phyloP scores from a whole-genome alignment of 169 alveolate genomes.

The Cryptosporidium baileyi region DNA sequence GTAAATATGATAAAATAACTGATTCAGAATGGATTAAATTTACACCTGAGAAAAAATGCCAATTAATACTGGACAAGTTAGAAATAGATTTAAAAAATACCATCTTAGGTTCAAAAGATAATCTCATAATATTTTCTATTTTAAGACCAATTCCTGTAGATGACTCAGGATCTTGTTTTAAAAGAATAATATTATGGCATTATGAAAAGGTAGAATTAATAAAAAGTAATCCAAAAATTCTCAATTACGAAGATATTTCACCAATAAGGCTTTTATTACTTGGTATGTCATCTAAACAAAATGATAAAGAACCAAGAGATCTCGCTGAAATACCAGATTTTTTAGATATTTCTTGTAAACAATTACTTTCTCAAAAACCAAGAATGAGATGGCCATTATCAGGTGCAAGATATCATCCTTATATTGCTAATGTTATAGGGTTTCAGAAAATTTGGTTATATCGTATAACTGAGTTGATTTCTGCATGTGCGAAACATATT shows the following conservation, averaged over 20 bases:
- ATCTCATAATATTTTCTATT: conserved; percentile 8
- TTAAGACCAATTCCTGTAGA: conserved; percentile 60
- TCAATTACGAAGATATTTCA: conserved; percentile 36
- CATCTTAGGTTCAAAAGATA: background rate
- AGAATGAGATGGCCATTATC: conserved; percentile 65
- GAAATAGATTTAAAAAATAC: conserved; percentile 9
- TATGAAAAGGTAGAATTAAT: conserved; percentile 56
- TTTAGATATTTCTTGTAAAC: conserved; percentile 46
- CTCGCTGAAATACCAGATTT: conserved; percentile 61
- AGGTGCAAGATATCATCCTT: conserved; percentile 67
- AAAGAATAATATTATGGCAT: conserved; percentile 58
- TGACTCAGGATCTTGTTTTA: conserved; percentile 52
- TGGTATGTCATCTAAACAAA: conserved; percentile 66
- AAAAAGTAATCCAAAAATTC: conserved; percentile 18
- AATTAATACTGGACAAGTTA: conserved; percentile 34
- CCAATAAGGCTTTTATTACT: conserved; percentile 48
- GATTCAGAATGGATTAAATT: background rate
- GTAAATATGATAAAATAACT: conserved; percentile 12
- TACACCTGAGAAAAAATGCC: conserved; percentile 40
- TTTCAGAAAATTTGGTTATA: conserved; percentile 60
- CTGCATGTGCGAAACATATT: conserved; percentile 60
- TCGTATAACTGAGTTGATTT: conserved; percentile 12
- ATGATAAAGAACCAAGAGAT: conserved; percentile 41
- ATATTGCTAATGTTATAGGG: conserved; percentile 40
- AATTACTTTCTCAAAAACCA: conserved; percentile 58